Evolutionary conservation across 345 rosid species (phyloP).

Genomic region (Arabidopsis arenosa): DNA sequence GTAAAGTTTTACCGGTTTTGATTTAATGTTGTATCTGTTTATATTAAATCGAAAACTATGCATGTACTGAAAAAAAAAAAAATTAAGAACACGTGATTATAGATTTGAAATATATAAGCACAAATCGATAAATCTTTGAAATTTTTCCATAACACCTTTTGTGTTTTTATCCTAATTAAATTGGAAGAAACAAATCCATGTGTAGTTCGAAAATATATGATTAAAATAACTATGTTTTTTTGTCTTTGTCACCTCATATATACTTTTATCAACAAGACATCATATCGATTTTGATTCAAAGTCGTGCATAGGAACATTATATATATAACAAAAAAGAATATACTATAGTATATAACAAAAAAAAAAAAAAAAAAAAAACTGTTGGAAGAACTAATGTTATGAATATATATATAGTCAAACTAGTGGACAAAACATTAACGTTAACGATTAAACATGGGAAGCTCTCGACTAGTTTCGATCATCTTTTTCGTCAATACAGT

Average conservation of each 20-base stretch:
- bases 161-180: too few relatives aligned
- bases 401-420: background rate
- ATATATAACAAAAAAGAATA: background rate
- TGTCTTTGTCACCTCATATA: background rate
- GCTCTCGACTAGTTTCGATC: background rate
- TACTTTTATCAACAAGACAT: background rate
- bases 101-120: background rate
- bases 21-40: too few relatives aligned
- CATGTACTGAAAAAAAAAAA: too few relatives aligned
- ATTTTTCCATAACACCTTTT: too few relatives aligned
- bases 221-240: background rate
- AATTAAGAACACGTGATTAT: background rate
- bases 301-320: constrained; percentile 13
- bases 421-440: background rate
- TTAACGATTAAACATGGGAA: constrained; percentile 17
- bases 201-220: background rate
- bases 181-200: background rate
- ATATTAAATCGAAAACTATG: background rate
- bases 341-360: background rate
- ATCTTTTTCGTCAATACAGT: background rate
- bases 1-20: too few relatives aligned
- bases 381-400: background rate
- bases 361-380: background rate
- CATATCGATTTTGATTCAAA: constrained; percentile 2
- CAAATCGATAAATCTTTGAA: background rate